Base-by-base conservation (phyloP, 78 protist genomes). In the Dictyostelium firmibasis region DNA sequence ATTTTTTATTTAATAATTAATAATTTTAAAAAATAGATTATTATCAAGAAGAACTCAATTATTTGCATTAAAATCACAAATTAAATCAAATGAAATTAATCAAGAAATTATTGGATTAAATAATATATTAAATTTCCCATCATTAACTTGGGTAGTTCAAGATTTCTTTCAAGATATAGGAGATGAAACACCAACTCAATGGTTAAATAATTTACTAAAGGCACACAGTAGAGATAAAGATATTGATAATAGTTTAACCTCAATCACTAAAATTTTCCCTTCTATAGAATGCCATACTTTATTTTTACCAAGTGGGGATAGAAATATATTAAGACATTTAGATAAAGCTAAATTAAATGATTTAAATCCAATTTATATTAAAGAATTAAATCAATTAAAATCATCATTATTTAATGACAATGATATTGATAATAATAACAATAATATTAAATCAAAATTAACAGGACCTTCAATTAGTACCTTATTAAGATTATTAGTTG, bases 111-210 rank as follows among this genome's bases (percentile, higher is more conserved):
- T 33, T 10, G 62, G 38, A 36, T 44, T 72, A 5, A 27, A 18
- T 27, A 35, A 74, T 41, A 74, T 86, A 23, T 76, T 86, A 60
- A 60, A 77, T 13, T 84, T 84, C 33, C 81, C 81, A 64, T 53
- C 82, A 67, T 70, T 84, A 44, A 69, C 79, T n/a, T 89, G 94
- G 94, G 94, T 89, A 29, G 94, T 89, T 20, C 94, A 89, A 81
- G 94, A 89, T 47, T 89, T 89, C 74, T 89, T 89, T 81, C 94
- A 89, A 79, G 94, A 89, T 69, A 89, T 89, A 31, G 94, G 86
- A 1, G 85, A 81, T 64, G n/a, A 31, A 47, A 89, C 86, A 13
- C 81, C 94, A 43, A 89, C 85, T 25, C 64, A 89, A 89, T 89
- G 94, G 94, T 44, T 89, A 31, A 35, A 89, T 70, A 16, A 67